Base-by-base conservation (phyloP, 257 asterid species). In the Solanum corneliomulleri region DNA sequence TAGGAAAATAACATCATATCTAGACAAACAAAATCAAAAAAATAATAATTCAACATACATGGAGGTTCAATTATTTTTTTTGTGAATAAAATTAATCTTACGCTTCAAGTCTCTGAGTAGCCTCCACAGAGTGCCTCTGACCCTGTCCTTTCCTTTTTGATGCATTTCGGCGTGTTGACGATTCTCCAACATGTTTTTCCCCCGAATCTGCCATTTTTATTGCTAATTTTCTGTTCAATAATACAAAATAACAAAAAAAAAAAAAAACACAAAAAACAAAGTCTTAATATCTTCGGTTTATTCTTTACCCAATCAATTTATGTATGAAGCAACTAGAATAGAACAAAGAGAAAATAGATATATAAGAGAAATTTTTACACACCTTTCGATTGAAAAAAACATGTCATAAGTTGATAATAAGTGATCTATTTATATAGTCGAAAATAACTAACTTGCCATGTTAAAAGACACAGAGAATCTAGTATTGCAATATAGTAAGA, bases 61-160 rank as follows among this genome's bases (percentile, higher is more conserved):
- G 70, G 72, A 74, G 83, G 60, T 76, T 13, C 23, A 33, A 27
- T 4, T 77, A 85, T 49, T 25, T 52, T 85, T 31, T 81, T 20
- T 4, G 29, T 56, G 64, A 56, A 56, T 56, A 80, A 88, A 86
- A 35, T n/a, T 11, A 68, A 85, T 45, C 87, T 52, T 95, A 95
- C 98, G 88, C 92, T 92, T 95, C 96, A 18, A 95, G 97, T 33
- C 87, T 90, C 52, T 90, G 93, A 85, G 94, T 94, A 77, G 94
- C 95, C 66, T 92, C 91, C 13, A 91, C 47, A 20, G 96, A 87
- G 86, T 93, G 95, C 33, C 97, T 94, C 86, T 93, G 94, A 23
- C 84, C 89, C 23, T 87, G 92, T 88, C 88, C 93, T 90, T 91
- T 90, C n/a, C n/a, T 47, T 29, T 16, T 80, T 80, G 84, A 45